Evolutionary conservation across 2,329 filamentous ascomycete species (phyloP), one percentile per base, ranked within the genome.

Genomic region (Tolypocladium inflatum): DNA sequence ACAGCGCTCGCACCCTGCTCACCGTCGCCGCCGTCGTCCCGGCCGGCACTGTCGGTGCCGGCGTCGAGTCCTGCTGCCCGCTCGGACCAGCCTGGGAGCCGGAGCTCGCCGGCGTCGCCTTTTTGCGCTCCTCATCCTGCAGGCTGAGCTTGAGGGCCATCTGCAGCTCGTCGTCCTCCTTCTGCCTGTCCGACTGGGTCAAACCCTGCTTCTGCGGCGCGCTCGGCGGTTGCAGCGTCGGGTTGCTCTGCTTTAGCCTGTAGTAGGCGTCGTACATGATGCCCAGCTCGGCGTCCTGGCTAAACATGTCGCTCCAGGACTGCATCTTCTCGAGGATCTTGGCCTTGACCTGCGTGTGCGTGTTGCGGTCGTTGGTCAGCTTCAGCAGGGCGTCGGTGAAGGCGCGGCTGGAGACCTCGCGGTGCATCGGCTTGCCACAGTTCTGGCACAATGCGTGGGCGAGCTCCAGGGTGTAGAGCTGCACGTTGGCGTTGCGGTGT

Each of bases 311-410:
- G 58, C 89, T 86, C 94, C 94, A 99, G 63, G 93, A 90, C 71
- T 89, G 87, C 91, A 97, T 97, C 64, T 92, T 86, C 78, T 97
- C 93, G 59, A 97, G 76, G 63, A 99, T 96, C 82, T 97, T 97
- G 63, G 90, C 85, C 76, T 97, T 97, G 70, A 99, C 94, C 73
- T 96, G 91, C 70, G 89, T 88, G 73, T 97, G 94, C 56, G 93
- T 97, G 72, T 96, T 99, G 75, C 92, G 84, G 74, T 99, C 94
- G 76, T 87, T 90, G 63, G 94, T 92, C 60, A 99, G 83, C 69
- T 94, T 87, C 62, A 97, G 80, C 54, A 99, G 79, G 60, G 93
- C 90, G 70, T 99, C 94, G 63, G 94, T 99, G 71, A 97, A 96
- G 70, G 90, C 92, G 67, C 91, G 87, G 64, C 89, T 94, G 37